phyloP scores from a whole-genome alignment of 2,329 filamentous ascomycete genomes.

The Juglanconis oblonga region DNA sequence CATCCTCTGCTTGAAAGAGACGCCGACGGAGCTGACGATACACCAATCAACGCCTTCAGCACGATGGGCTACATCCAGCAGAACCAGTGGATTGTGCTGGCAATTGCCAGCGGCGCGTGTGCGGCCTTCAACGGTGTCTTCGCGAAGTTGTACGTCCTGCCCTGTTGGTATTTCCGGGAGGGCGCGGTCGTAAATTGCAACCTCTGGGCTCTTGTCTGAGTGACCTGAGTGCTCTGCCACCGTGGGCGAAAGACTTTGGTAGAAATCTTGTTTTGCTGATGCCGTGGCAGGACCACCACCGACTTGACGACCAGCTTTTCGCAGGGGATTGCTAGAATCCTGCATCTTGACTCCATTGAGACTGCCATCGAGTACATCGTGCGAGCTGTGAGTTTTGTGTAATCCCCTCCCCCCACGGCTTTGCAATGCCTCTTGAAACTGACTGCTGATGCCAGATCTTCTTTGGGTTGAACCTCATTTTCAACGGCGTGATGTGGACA shows the following conservation, averaged over 20 bases:
- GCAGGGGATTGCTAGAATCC: constrained; percentile 37
- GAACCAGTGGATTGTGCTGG: constrained; percentile 64
- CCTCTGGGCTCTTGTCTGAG: neutral
- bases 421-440: neutral
- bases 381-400: constrained; percentile 42
- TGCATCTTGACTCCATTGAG: constrained; percentile 42
- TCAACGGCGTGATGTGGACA: constrained; percentile 82
- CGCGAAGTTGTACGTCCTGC: constrained; percentile 68
- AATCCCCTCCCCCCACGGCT: neutral
- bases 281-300: constrained; percentile 48
- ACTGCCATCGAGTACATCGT: constrained; percentile 45
- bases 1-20: constrained; percentile 22
- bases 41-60: constrained; percentile 5
- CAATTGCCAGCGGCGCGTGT: constrained; percentile 71
- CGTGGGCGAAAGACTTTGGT: no score
- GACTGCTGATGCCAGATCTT: constrained; percentile 52
- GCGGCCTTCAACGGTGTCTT: constrained; percentile 81
- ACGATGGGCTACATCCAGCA: constrained; percentile 27
- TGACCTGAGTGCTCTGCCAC: neutral
- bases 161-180: no score
- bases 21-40: constrained; percentile 1
- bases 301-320: constrained; percentile 50
- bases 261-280: neutral
- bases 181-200: no score
- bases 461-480: constrained; percentile 70